Evolutionary conservation across 1,284 basidiomycete genomes (phyloP).

Genomic region (Wallemia mellicola): DNA sequence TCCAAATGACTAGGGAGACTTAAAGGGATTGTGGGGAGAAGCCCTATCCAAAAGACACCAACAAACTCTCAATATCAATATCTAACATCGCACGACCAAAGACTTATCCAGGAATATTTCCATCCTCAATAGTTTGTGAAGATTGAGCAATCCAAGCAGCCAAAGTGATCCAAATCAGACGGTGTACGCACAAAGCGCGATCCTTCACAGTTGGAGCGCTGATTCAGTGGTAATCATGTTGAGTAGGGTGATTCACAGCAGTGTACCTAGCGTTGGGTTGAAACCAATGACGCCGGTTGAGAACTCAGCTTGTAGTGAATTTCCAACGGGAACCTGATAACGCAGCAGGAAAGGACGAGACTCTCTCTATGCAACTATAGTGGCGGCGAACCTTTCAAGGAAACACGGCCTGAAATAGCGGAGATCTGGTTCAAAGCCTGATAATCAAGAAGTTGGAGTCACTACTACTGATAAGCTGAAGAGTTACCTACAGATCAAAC

Average conservation of each 20-base stretch:
- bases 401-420: not conserved
- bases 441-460: not conserved
- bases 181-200: too few relatives aligned
- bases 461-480: not conserved
- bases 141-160: too few relatives aligned
- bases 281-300: not conserved
- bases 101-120: too few relatives aligned
- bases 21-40: constrained; percentile 1
- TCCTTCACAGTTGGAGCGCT: too few relatives aligned
- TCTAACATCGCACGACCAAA: too few relatives aligned
- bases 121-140: too few relatives aligned
- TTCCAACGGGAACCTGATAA: too few relatives aligned
- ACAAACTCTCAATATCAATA: too few relatives aligned
- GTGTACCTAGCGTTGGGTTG: too few relatives aligned
- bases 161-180: too few relatives aligned
- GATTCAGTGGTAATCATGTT: too few relatives aligned
- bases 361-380: not conserved
- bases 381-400: not conserved
- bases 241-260: too few relatives aligned
- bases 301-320: not conserved
- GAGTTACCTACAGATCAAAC: not conserved
- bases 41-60: not conserved
- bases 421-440: not conserved
- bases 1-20: not conserved
- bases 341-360: not conserved